These are phyloP conservation scores for Phytophthora rubi DNA, from an alignment of 352 stramenopile genomes.

Conservation along the genomic window DNA sequence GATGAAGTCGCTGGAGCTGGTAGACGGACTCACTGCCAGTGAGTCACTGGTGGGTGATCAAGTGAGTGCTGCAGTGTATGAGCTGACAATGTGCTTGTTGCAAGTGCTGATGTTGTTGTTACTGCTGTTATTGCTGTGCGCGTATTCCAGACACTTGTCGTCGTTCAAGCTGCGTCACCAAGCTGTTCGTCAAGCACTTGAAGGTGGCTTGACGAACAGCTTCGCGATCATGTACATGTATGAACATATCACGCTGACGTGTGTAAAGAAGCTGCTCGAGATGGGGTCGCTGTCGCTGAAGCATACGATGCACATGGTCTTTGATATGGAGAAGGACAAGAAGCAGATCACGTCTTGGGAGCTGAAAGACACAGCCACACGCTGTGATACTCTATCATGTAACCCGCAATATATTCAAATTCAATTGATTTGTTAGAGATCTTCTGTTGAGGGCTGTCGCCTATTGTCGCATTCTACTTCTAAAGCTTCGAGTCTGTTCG, in stretches of 20 bases:
- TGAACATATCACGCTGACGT: slow-evolving; percentile 77
- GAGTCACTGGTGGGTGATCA: neutral
- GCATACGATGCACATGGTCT: slow-evolving; percentile 79
- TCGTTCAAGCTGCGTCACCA: too few relatives aligned
- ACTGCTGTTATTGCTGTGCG: too few relatives aligned
- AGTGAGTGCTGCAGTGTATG: too few relatives aligned
- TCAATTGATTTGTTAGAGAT: too few relatives aligned
- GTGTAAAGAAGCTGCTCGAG: slow-evolving; percentile 83
- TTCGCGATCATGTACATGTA: slow-evolving; percentile 57
- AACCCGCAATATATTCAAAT: too few relatives aligned
- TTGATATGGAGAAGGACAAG: slow-evolving; percentile 91
- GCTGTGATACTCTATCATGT: too few relatives aligned
- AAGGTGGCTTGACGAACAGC: slow-evolving; percentile 57
- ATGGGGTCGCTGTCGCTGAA: slow-evolving; percentile 76
- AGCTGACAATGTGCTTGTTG: too few relatives aligned
- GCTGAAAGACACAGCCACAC: slow-evolving; percentile 80
- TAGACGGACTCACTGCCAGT: slow-evolving; percentile 75
- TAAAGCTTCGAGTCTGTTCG: too few relatives aligned
- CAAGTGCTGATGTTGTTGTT: neutral
- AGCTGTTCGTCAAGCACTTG: too few relatives aligned
- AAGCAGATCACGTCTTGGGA: slow-evolving; percentile 85
- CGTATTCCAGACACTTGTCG: too few relatives aligned
- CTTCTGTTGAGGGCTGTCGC: too few relatives aligned
- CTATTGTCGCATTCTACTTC: too few relatives aligned
- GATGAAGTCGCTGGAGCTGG: slow-evolving; percentile 82